Evolutionary conservation across 2,329 filamentous ascomycete species (phyloP), one percentile per base, ranked within the genome.

Genomic region (Tolypocladium album): DNA sequence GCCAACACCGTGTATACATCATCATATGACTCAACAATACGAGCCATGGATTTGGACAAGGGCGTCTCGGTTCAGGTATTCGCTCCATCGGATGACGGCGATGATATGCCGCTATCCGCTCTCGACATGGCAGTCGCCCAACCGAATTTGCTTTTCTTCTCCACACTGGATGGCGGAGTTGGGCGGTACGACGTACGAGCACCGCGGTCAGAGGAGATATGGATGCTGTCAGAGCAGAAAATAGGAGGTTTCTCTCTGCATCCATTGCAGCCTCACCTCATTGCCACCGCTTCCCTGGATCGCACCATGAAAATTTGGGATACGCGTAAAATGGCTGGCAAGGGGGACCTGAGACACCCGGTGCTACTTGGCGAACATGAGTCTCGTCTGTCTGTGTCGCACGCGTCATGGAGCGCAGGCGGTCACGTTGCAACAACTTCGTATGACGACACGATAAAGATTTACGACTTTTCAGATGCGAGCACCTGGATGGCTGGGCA

Each of bases 381-480:
- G 58, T 94, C 88, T 24, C 83, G 88, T 3, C 77, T 97, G 0
- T 96, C 90, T 0, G 92, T 99, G 0, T 96, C 90, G 0, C 92
- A 97, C 71, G 94, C 93, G 0, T 89, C 92, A 0, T 99, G 92
- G 86, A 94, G 92, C 63, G 79, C 85, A 0, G 88, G 83, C 0
- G 94, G 93, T 0, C 89, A 96, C 64, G 79, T 99, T 6, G 94
- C 92, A 0, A 99, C 94, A 0, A 89, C 92, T 0, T 93, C 89
- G 0, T 99, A 99, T 71, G 94, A 99, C 69, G 92, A 99, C 67
- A 96, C 90, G 0, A 83, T 99, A 64, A 97, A 97, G 70, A 88
- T 99, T 12, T 91, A 97, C 75, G 84, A 92, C 65, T 89, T 96
- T 65, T 79, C 82, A 0, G 79, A 82, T 11, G 79, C 86, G 0